Evolutionary conservation across 2,329 filamentous ascomycete genomes (phyloP), one percentile per base, ranked within the genome.

Genomic region (Aspergillus ochraceoroseus): DNA sequence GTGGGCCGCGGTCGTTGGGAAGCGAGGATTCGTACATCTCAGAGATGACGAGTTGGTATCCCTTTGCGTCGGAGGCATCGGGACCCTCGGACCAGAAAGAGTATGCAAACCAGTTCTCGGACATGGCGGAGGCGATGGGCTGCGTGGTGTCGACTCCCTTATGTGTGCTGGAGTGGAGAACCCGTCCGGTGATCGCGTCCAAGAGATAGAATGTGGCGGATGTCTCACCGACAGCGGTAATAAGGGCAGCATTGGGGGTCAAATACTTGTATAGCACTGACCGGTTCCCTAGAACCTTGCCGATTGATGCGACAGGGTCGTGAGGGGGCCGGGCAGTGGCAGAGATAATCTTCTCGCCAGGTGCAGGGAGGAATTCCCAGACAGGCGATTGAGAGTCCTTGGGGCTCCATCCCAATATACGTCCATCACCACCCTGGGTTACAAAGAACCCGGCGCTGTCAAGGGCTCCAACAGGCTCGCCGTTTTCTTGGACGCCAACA

Each of bases 231-330:
- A 81, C 68, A 1, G 85, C 74, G 1, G 85, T 85, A 31, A 95
- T 73, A 0, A 96, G 75, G 2, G 88, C 73, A 5, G 87, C 76
- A 65, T 94, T 95, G 0, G 86, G 80, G 67, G 94, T 95, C 27
- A 98, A 70, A 61, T 96, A 96, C 68, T 98, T 98, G 78, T 98
- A 98, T 48, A 90, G 77, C 32, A 98, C 92, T n/a, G 82, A 82
- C 29, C 92, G 80, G 57, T 98, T 85, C 17, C 88, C 89, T 14
- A 98, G 77, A 1, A 96, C 92, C 44, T 87, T 87, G 7, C 92
- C 92, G 53, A 98, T 95, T 0, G 92, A 96, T 2, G 92, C 90
- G 32, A 96, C 82, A 0, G 87, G 87, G 54, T 98, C 89, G 49
- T 90, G 83, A 2, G 76, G 59, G 7, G 87, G 81, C 32, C 82